Conservation (phyloP, 805 yeast species). For the Suhomyces faveliae region DNA sequence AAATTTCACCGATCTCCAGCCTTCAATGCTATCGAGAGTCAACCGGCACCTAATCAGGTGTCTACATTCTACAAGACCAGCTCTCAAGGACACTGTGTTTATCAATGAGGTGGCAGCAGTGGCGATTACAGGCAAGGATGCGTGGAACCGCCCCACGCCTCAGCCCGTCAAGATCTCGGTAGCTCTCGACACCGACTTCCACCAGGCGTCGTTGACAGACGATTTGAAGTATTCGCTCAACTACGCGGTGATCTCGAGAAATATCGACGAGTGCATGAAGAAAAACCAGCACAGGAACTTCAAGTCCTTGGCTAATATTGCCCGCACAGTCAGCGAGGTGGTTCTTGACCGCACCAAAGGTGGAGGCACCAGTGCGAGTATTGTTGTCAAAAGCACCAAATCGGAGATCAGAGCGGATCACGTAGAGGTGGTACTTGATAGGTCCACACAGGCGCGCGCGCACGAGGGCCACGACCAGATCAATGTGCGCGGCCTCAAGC, state of each 20-base stretch:
- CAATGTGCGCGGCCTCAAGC: slow-evolving; percentile 49
- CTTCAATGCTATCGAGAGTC: background rate
- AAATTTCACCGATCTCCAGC: too few relatives aligned
- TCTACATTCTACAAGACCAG: background rate
- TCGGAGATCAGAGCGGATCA: slow-evolving; percentile 58
- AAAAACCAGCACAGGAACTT: slow-evolving; percentile 38
- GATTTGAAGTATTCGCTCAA: slow-evolving; percentile 80
- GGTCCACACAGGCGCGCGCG: slow-evolving; percentile 20
- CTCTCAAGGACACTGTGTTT: slow-evolving; percentile 37
- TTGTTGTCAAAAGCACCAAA: slow-evolving; percentile 46
- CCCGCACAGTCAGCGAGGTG: slow-evolving; percentile 45
- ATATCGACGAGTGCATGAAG: slow-evolving; percentile 54
- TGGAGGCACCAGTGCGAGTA: slow-evolving; percentile 45
- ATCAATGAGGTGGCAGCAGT: slow-evolving; percentile 59
- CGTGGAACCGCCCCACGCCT: slow-evolving; percentile 65
- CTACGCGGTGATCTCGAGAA: slow-evolving; percentile 79
- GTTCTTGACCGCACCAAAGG: slow-evolving; percentile 44
- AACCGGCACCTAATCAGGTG: background rate
- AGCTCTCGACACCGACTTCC: slow-evolving; percentile 62
- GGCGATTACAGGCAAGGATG: slow-evolving; percentile 70
- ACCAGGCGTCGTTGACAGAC: slow-evolving; percentile 74
- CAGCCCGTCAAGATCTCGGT: slow-evolving; percentile 67
- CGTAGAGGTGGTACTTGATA: slow-evolving; percentile 40
- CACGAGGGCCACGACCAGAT: slow-evolving; percentile 19
- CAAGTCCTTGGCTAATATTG: slow-evolving; percentile 45